A percentile compares a stretch with the other conserved stretches of the same genome.
These are phyloP conservation scores for Hypomontagnella monticulosa DNA, from an alignment of 495 filamentous ascomycete species.

Conservation along the genomic window DNA sequence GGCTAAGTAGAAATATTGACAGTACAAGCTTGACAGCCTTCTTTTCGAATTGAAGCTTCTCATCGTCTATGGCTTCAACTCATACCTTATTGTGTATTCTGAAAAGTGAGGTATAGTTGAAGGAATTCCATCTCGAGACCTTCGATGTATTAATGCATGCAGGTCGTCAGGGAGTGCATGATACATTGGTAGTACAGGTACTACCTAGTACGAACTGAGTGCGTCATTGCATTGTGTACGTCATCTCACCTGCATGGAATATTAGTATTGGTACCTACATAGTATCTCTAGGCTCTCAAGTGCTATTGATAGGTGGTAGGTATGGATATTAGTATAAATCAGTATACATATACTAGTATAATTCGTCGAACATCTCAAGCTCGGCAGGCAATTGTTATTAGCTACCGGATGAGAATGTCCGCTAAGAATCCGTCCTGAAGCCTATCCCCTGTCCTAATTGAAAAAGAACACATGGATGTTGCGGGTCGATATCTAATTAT, in stretches of 20 bases:
- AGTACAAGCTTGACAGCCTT: too few species aligned
- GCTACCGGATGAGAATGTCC: conserved; percentile 30
- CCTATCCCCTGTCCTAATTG: background rate
- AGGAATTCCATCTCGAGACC: background rate
- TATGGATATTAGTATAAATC: too few species aligned
- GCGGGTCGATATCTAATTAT: too few species aligned
- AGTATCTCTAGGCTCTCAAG: too few species aligned
- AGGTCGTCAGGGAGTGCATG: conserved; percentile 6
- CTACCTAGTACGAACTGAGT: conserved; percentile 25
- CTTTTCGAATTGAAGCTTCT: too few species aligned
- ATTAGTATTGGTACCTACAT: too few species aligned
- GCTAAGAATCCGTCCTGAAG: conserved; percentile 4
- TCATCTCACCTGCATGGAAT: conserved; percentile 41
- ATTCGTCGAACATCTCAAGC: conserved; percentile 32
- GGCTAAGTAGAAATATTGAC: too few species aligned
- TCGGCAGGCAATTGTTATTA: background rate
- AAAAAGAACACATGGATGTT: too few species aligned
- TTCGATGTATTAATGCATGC: conserved; percentile 20
- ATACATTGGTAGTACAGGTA: conserved; percentile 7
- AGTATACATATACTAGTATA: conserved; percentile 11
- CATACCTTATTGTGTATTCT: too few species aligned
- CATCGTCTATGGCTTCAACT: too few species aligned
- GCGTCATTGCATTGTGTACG: conserved; percentile 44
- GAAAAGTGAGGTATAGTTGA: conserved; percentile 1
- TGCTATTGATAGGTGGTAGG: too few species aligned